Evolutionary conservation across 306 rosid species (phyloP), one percentile per base, ranked within the genome.

Genomic region (Canavalia gladiata): DNA sequence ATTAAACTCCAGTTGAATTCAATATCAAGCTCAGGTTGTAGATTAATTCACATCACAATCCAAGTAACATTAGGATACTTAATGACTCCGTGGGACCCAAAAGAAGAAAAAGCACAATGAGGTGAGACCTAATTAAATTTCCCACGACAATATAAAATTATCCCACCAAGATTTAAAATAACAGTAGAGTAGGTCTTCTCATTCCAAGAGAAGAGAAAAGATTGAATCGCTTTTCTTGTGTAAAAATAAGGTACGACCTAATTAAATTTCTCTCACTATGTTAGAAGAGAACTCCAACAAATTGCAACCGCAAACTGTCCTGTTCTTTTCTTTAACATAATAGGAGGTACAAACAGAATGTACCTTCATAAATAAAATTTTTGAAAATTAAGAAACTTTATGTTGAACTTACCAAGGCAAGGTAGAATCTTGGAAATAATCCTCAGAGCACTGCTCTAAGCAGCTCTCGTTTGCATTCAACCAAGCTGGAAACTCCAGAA

Each of bases 401-500:
- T 28, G 45, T 50, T 52, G 63, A 74, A 78, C 91, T 88, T 90
- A 93, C 98, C 97, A 83, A 58, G 98, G 92, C 78, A 93, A 88
- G 76, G 92, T 72, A 78, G 90, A 90, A 87, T 85, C 89, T 64
- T 87, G 88, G 34, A 84, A 79, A 85, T 47, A 82, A 57, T 87
- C 88, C 57, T 81, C 89, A 0, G 92, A 78, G 79, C 86, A 87
- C 45, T 79, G 86, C 55, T 88, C 94, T 69, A 90, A 82, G 76
- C 86, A 65, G 83, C 84, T 84, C 57, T 91, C 96, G 55, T 87
- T 90, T 72, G 88, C 85, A 72, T 72, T 90, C 90, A 90, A 83
- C 99, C 96, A 93, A 64, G 91, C 75, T 39, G 98, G 97, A 80
- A 93, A 90, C 81, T 95, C 96, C 88, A 91, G 58, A 72, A 55